Evolutionary conservation across 768 basidiomycete species (phyloP), one percentile per base, ranked within the genome.

Genomic region (Leccinum boreale): DNA sequence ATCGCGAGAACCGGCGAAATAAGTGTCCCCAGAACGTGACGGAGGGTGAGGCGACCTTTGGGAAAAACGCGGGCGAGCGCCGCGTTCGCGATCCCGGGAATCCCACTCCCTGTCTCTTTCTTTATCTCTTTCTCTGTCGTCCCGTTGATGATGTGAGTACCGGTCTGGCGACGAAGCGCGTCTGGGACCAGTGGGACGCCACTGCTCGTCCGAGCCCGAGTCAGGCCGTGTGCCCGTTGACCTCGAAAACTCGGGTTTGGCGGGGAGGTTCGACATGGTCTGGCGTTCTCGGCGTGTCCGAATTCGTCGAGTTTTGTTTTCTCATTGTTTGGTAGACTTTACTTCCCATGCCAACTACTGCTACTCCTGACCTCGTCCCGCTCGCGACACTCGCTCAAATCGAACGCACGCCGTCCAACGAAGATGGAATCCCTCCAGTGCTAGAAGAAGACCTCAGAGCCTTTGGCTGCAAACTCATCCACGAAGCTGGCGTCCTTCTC

Each of bases 391-490:
- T 89, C 5, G 73, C 80, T 1, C 94, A 97, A 66, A 83, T 94
- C 50, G 78, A 87, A 63, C 81, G 79, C 36, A 89, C 91, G 0
- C 94, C 94, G 0, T 98, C 95, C 0, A 70, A 75, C 26, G 81
- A 85, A 59, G 94, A 98, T 76, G 92, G 90, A 0, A 80, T 98
- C 9, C 88, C 94, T 0, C 71, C 69, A 21, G 85, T 89, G 23
- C 74, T 97, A 14, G 96, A 99, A 70, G 85, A 90, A 56, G 94
- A 97, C 64, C 79, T 99, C 35, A 79, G 95, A 48, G 87, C 89
- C 1, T 92, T 87, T 64, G 97, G 95, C 2, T 96, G 94, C 73
- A 92, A 94, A 75, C 79, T 98, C 58, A 94, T 99, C 21, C 92
- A 98, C 67, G 88, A 97, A 75, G 94, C 95, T 4, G 97, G 97